phyloP scores from a whole-genome alignment of 169 alveolate genomes.

The Plasmodium gallinaceum region DNA sequence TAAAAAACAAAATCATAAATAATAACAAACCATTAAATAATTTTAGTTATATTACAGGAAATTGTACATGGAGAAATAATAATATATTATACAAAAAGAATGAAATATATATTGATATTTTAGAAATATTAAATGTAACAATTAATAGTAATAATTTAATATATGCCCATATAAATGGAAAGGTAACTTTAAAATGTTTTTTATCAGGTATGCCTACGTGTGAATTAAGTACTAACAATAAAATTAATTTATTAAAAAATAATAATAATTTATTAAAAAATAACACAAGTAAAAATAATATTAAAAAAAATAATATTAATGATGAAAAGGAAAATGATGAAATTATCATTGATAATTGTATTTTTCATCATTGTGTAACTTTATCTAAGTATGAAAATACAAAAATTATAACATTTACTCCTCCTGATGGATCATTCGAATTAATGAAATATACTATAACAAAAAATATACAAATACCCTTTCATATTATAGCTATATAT shows the following conservation, averaged over 20 bases:
- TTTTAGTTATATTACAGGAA: conserved; percentile 61
- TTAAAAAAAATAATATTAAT: conserved; percentile 8
- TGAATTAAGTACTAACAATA: conserved; percentile 49
- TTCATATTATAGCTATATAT: conserved; percentile 62
- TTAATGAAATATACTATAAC: conserved; percentile 63
- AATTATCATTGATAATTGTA: conserved; percentile 46
- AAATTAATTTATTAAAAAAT: conserved; percentile 37
- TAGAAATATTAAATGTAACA: conserved; percentile 59
- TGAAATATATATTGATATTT: conserved; percentile 56
- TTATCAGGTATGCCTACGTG: conserved; percentile 68
- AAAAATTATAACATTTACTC: conserved; percentile 64
- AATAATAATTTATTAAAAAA: background rate
- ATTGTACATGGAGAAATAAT: conserved; percentile 69
- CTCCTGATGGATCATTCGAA: conserved; percentile 69
- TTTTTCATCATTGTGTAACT: conserved; percentile 70
- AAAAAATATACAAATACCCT: conserved; percentile 70
- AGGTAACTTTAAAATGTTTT: conserved; percentile 37
- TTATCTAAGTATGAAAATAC: conserved; percentile 56
- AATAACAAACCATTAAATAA: conserved; percentile 32
- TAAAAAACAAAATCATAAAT: conserved; percentile 59
- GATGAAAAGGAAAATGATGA: conserved; percentile 45
- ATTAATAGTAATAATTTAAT: conserved; percentile 67
- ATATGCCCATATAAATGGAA: conserved; percentile 68
- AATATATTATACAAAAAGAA: conserved; percentile 50
- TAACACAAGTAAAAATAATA: conserved; percentile 2